Base-by-base conservation (phyloP, 345 rosid genomes). In the Hibiscus mutabilis region DNA sequence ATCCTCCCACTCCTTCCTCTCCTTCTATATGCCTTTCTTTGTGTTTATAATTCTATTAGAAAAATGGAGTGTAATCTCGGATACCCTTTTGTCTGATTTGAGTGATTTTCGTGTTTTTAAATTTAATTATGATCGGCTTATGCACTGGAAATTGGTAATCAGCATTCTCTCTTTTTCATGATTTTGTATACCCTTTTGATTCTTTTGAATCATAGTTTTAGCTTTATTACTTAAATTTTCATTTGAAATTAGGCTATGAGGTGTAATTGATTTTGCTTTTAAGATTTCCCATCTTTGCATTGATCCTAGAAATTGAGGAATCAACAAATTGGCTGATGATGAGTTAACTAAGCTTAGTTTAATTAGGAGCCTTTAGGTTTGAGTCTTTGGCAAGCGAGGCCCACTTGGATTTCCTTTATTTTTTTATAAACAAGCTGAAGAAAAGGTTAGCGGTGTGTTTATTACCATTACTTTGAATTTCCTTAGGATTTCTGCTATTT, bases 21-120 rank as follows among this genome's bases (percentile, higher is more conserved):
- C 79, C 60, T 31, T 7, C 37, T 25, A 18, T 24, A 11, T 51
- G 59, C 57, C 29, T 9, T 46, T 22, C 21, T 31, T 31, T n/a
- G 67, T 44, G 7, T 63, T 13, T 52, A 65, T 15, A 5, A 44
- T 74, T 15, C 2, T 57, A 5, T 53, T 4, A 6, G 0, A 37
- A 5, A 53, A 53, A 18, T 53, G 25, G 31, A 40, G 29, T 5
- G 31, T 64, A 49, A 40, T 64, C 24, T 21, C 13, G 51, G 3
- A 3, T 62, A 49, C 62, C 31, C 37, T 24, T 74, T 53, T 61
- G 8, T 29, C 2, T 63, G 21, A 61, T 77, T 77, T 57, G 15
- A 29, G 25, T 44, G 22, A 7, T 66, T 13, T 59, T 16, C 9
- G 5, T 3, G 6, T 0, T 40, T 40, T 47, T 60, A 18, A 19